These are phyloP conservation scores for Aspergillus oerlinghausenensis DNA, from an alignment of 2,329 filamentous ascomycete genomes.

Conservation along the genomic window DNA sequence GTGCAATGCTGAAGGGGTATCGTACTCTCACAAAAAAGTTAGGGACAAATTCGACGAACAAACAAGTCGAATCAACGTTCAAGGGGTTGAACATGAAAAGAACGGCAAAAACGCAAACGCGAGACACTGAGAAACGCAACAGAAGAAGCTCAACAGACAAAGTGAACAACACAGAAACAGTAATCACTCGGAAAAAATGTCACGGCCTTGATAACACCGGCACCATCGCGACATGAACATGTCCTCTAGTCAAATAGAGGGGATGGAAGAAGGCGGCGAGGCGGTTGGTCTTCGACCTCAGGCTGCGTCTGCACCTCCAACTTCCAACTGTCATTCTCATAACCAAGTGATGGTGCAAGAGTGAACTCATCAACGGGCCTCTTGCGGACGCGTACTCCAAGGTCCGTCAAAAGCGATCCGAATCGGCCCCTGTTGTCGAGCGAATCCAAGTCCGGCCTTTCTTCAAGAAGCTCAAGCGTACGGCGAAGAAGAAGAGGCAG, in stretches of 20 bases:
- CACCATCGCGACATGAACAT: not conserved
- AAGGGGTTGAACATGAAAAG: not conserved
- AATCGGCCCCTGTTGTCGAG: constrained; percentile 12
- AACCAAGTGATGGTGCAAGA: not conserved
- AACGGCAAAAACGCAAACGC: not conserved
- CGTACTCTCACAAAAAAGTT: not conserved
- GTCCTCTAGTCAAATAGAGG: constrained; percentile 5
- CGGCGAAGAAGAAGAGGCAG: constrained; percentile 11
- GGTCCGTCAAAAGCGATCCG: constrained; percentile 10
- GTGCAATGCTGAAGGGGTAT: not conserved
- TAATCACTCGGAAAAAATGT: not conserved
- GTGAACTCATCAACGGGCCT: not conserved
- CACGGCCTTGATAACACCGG: not conserved
- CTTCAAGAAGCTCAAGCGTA: constrained; percentile 10
- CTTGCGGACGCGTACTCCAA: constrained; percentile 7
- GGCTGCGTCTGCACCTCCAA: not conserved
- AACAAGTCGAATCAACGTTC: not conserved
- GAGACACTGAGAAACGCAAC: not conserved
- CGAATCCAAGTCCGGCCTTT: constrained; percentile 16
- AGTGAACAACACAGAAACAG: not conserved
- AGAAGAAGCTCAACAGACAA: not conserved
- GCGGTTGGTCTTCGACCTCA: not conserved
- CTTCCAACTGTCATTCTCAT: constrained; percentile 6
- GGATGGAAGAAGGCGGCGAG: constrained; percentile 8
- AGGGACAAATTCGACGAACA: not conserved